Conservation (phyloP, 306 rosid species). For the Quercus glauca region DNA sequence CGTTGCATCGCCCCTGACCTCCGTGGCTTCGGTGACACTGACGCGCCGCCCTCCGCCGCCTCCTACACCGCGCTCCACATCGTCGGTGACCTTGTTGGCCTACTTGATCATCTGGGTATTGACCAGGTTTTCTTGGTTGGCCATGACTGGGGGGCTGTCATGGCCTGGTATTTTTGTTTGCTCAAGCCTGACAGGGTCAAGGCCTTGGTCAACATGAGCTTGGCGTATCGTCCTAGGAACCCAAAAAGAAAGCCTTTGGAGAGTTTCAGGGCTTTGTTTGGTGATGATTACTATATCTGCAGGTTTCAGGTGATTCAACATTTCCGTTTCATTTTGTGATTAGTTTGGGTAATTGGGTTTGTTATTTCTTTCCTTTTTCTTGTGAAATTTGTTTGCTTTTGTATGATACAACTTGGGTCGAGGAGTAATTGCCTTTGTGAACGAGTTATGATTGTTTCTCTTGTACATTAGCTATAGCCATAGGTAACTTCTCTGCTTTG, state of each 20-base stretch:
- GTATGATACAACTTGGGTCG: background rate
- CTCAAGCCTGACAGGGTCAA: slow-evolving; percentile 58
- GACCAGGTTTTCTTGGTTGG: slow-evolving; percentile 63
- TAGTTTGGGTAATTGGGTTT: background rate
- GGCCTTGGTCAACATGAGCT: slow-evolving; percentile 69
- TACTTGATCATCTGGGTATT: slow-evolving; percentile 46
- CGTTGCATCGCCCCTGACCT: slow-evolving; percentile 78
- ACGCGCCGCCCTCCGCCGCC: slow-evolving; percentile 45
- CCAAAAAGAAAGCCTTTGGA: slow-evolving; percentile 34
- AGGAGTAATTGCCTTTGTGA: background rate
- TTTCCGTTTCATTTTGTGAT: background rate
- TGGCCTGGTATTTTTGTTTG: slow-evolving; percentile 63
- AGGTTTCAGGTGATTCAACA: slow-evolving; percentile 53
- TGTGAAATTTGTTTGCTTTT: background rate
- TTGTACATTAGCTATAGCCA: background rate
- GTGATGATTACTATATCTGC: slow-evolving; percentile 62
- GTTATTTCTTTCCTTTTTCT: background rate
- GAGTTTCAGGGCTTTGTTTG: slow-evolving; percentile 31
- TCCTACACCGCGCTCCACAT: slow-evolving; percentile 56
- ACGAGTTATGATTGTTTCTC: background rate
- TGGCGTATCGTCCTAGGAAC: slow-evolving; percentile 38
- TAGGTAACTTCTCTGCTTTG: no score
- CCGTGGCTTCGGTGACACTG: slow-evolving; percentile 71
- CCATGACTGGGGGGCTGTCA: slow-evolving; percentile 67
- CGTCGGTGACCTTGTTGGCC: slow-evolving; percentile 62